Evolutionary conservation across 306 rosid genomes (phyloP), one percentile per base, ranked within the genome.

Genomic region (Astragalus glycyphyllos): DNA sequence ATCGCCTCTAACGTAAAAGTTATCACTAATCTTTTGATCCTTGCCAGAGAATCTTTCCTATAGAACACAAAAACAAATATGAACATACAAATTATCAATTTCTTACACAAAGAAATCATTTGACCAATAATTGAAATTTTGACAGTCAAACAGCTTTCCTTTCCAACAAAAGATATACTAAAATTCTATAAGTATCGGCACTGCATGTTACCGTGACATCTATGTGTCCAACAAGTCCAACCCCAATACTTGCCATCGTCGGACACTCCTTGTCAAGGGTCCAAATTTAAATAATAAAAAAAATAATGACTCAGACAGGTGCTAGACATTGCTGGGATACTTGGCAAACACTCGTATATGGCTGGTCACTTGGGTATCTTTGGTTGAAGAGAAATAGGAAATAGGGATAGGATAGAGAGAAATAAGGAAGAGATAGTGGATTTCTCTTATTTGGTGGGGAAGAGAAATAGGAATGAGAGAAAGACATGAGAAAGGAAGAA

Each of bases 1-100:
- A 45, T 91, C 98, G 55, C 96, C 97, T 76, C 97, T 85, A 72
- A 89, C 98, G 67, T 87, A 90, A 69, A 94, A 89, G 72, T 91
- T 91, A 71, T 91, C 96, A 59, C 96, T 84, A 31, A 94, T 89
- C 88, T 83, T 89, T 71, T 87, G 96, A 78, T 91, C 98, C 86
- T 90, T 94, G 85, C 89, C 34, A 46, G 85, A 86, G 57, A 94
- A 80, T 66, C 98, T 86, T 79, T 94, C 97, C 98, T 94, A 68
- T 16, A 17, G 71, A 56, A n/a, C 55, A 69, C 56, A 67, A 68
- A 58, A 69, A 65, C 40, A 58, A 58, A 53, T 42, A 61, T 45
- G 53, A 47, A 35, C 38, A 58, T 9, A 64, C n/a, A 58, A 37
- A 64, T 68, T 20, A 29, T 66, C 31, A 48, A 17, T 65, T 31